Base-by-base conservation (phyloP, 2,329 filamentous ascomycete genomes). In the Microascus cirrosus region DNA sequence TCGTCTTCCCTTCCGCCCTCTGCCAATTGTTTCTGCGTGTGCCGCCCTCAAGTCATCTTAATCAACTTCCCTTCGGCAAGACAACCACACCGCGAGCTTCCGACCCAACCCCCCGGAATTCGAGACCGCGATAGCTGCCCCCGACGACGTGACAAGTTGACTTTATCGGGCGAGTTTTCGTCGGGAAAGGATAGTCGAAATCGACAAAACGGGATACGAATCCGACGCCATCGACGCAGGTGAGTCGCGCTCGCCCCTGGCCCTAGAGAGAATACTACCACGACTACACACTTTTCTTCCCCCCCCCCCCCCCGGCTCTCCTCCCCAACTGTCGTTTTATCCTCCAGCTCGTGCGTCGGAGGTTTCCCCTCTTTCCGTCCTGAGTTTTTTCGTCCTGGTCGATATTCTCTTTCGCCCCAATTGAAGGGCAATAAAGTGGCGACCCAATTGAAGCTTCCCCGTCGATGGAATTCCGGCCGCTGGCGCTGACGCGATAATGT, bases 161-260 rank as follows among this genome's bases (percentile, higher is more conserved):
- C 39, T n/a, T 18, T 18, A 45, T 45, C 39, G 39, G 39, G 39
- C 39, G 15, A 45, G 7, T 45, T 50, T 22, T 50, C 20, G 45
- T 50, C 45, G 22, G 22, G 45, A 22, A 50, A 50, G 45, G n/a
- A 50, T 50, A 50, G n/a, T 11, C 25, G 22, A n/a, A 50, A 42
- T 20, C 25, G 24, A 56, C 45, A 11, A 50, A 24, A 50, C 45
- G 45, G 45, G 45, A 50, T 13, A 50, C n/a, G 15, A n/a, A 45
- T n/a, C 39, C 39, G 39, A 45, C 45, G 45, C 45, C 22, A 52
- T 42, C 28, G 15, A 57, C 42, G 55, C 55, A 48, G 50, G 55
- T 57, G 55, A 57, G 55, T 57, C 48, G 55, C 55, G 55, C 55
- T 32, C 55, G 22, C 55, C 55, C 55, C 55, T 56, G 48, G 18